phyloP scores from a whole-genome alignment of 2,329 filamentous ascomycete genomes.

The Diaporthe velutina region DNA sequence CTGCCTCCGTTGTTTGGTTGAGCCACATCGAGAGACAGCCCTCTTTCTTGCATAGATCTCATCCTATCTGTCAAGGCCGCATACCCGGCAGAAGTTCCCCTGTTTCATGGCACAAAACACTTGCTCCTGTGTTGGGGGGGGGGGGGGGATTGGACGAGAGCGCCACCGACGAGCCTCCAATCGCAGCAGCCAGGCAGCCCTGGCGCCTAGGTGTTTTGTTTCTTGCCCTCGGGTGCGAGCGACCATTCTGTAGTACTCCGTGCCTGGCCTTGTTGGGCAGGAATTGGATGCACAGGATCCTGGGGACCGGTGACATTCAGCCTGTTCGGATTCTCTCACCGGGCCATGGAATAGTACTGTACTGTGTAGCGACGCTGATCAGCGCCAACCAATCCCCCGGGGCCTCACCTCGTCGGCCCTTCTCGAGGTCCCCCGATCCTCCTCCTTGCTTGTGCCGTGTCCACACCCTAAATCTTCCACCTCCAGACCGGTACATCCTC shows the following conservation, averaged over 20 bases:
- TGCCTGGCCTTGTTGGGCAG: slow-evolving; percentile 7
- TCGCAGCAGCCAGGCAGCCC: background rate
- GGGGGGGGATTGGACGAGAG: background rate
- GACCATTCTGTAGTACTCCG: background rate
- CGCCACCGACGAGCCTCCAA: slow-evolving; percentile 17
- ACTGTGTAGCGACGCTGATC: background rate
- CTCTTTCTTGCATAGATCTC: background rate
- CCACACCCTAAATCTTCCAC: background rate
- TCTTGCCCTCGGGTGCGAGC: background rate
- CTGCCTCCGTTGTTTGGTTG: background rate
- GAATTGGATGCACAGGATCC: slow-evolving; percentile 24
- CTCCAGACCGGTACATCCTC: slow-evolving; percentile 24
- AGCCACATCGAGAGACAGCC: background rate
- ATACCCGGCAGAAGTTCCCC: background rate
- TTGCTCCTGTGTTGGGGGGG: slow-evolving; percentile 5
- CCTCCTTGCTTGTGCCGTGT: background rate
- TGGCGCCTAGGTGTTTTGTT: slow-evolving; percentile 15
- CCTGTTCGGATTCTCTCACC: background rate
- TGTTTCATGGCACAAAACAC: slow-evolving; percentile 27
- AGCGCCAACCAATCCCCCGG: background rate
- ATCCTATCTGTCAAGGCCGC: background rate
- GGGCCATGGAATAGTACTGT: background rate
- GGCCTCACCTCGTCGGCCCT: background rate
- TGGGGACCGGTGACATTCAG: slow-evolving; percentile 5
- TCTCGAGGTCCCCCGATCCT: background rate